phyloP scores from a whole-genome alignment of 2,329 filamentous ascomycete species.

The Kalmusia sp. region DNA sequence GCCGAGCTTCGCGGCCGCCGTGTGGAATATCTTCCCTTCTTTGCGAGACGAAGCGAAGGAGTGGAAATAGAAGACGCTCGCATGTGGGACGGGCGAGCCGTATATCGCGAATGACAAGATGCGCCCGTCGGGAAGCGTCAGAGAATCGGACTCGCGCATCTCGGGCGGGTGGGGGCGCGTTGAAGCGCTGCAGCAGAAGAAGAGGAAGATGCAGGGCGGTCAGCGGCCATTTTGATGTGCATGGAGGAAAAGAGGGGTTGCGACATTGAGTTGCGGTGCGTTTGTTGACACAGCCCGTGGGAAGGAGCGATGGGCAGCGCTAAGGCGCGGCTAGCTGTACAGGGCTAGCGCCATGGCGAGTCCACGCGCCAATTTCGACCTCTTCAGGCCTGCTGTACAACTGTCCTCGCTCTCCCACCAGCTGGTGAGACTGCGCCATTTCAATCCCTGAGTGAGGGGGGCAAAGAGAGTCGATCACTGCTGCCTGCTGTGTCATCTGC shows the following conservation, averaged over 20 bases:
- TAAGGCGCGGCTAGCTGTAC: neutral
- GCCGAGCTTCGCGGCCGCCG: constrained; percentile 39
- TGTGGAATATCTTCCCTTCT: constrained; percentile 47
- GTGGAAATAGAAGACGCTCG: constrained; percentile 52
- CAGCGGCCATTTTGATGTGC: neutral
- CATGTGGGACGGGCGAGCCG: constrained; percentile 50
- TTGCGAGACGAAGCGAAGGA: constrained; percentile 53
- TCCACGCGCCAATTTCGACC: constrained; percentile 1
- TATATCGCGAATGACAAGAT: constrained; percentile 54
- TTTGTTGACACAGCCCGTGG: constrained; percentile 6
- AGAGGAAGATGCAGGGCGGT: neutral
- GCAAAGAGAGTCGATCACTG: neutral
- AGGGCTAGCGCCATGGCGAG: neutral
- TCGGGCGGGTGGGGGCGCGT: constrained; percentile 2
- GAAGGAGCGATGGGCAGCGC: constrained; percentile 1
- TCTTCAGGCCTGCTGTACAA: neutral
- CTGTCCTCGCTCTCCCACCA: neutral
- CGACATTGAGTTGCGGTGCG: too few species aligned
- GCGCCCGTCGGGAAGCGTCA: constrained; percentile 46
- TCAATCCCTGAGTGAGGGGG: neutral
- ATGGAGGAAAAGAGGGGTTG: neutral
- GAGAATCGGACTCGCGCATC: constrained; percentile 31
- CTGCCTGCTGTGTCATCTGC: neutral
- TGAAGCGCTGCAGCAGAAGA: neutral
- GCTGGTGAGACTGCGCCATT: neutral